Percentiles rank a stretch among this genome's conserved stretches.
phyloP scores from a whole-genome alignment of 1,139 yeast species.

The Lodderomyces metapsilosis region DNA sequence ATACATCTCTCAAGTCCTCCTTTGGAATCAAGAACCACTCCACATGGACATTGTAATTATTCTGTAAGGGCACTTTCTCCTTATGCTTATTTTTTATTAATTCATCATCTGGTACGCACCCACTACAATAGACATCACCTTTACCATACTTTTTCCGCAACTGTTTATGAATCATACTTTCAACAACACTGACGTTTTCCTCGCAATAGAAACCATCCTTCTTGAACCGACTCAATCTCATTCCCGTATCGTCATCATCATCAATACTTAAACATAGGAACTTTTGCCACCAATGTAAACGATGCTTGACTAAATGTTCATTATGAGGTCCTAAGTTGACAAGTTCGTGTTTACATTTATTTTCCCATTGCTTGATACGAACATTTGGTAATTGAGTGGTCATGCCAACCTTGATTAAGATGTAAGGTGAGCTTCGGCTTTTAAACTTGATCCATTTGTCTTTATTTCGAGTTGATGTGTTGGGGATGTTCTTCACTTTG shows the following conservation, averaged over 20 bases:
- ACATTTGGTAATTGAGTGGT: conserved; percentile 46
- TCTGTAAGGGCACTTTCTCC: conserved; percentile 9
- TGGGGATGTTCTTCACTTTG: conserved; percentile 34
- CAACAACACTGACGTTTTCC: conserved; percentile 32
- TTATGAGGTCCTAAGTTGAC: conserved; percentile 13
- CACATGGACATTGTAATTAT: conserved; percentile 40
- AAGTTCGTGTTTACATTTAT: conserved; percentile 47
- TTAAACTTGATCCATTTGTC: conserved; percentile 37
- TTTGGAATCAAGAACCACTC: conserved; percentile 63
- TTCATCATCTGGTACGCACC: conserved; percentile 22
- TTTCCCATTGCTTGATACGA: conserved; percentile 55
- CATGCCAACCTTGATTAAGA: conserved; percentile 55
- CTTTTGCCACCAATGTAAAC: conserved; percentile 5
- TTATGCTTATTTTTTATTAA: conserved; percentile 2
- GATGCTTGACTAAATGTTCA: conserved; percentile 7
- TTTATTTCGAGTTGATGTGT: conserved; percentile 18
- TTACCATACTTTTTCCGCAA: conserved; percentile 39
- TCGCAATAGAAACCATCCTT: conserved; percentile 35
- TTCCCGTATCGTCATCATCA: conserved; percentile 1
- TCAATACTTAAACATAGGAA: conserved; percentile 7
- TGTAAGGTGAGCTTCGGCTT: conserved; percentile 34
- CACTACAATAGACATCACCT: conserved; percentile 44
- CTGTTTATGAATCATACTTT: conserved; percentile 37
- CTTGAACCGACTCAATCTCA: conserved; percentile 13
- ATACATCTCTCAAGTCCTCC: conserved; percentile 34